Conservation (phyloP, 1,284 basidiomycete species). For the Anthracocystis walkeri region DNA sequence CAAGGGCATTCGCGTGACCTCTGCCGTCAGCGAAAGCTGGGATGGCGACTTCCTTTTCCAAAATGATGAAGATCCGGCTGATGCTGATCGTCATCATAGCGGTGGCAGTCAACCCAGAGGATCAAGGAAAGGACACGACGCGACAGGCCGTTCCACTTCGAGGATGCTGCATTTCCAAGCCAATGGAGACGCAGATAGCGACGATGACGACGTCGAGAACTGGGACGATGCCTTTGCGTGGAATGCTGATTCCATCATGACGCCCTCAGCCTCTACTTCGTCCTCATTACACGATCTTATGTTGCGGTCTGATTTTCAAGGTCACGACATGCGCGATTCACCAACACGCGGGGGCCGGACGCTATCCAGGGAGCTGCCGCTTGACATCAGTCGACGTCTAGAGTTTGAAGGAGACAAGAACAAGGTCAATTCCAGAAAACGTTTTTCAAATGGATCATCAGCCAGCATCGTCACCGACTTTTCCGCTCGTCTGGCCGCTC, state of each 20-base stretch:
- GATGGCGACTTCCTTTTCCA: conserved; percentile 61
- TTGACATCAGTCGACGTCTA: conserved; percentile 1
- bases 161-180: neutral
- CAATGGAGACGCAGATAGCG: conserved; percentile 20
- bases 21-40: conserved; percentile 55
- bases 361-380: conserved; percentile 5
- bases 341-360: neutral
- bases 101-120: neutral
- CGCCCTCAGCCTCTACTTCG: conserved; percentile 16
- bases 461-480: conserved; percentile 35
- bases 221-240: conserved; percentile 54
- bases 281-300: conserved; percentile 18
- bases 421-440: neutral
- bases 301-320: neutral
- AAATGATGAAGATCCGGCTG: conserved; percentile 30
- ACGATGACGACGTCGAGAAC: conserved; percentile 44
- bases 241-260: conserved; percentile 31
- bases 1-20: conserved; percentile 42
- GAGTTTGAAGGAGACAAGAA: conserved; percentile 1
- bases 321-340: neutral
- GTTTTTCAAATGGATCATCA: conserved; percentile 18
- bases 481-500: conserved; percentile 41
- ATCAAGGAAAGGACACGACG: neutral
- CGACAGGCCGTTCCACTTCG: neutral
- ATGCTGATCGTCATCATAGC: conserved; percentile 1